These are phyloP conservation scores for Globisporangium alternatum DNA, from an alignment of 352 stramenopile genomes.

Conservation along the genomic window DNA sequence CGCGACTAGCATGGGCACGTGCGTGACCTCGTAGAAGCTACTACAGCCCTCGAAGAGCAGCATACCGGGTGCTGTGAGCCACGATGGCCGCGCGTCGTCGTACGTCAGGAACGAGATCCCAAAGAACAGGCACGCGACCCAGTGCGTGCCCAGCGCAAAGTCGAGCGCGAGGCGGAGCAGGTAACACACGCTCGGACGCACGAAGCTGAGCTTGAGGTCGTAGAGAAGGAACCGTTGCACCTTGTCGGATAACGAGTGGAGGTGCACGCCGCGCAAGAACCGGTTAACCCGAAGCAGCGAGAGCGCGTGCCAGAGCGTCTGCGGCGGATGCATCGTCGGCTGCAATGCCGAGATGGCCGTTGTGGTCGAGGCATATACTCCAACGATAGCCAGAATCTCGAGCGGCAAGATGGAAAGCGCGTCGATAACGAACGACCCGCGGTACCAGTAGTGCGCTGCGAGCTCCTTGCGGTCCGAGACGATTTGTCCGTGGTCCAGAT, in stretches of 20 bases:
- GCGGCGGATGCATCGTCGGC: constrained; percentile 17
- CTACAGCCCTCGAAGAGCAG: constrained; percentile 36
- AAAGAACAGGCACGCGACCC: constrained; percentile 54
- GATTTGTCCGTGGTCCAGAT: constrained; percentile 36
- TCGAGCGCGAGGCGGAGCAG: constrained; percentile 44
- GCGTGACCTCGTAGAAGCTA: constrained; percentile 27
- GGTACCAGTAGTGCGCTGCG: constrained; percentile 39
- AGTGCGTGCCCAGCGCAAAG: constrained; percentile 51
- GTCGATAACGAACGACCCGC: constrained; percentile 49
- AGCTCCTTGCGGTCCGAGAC: constrained; percentile 38
- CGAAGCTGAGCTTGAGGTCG: constrained; percentile 31
- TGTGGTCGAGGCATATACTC: constrained; percentile 24
- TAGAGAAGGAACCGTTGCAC: constrained; percentile 57
- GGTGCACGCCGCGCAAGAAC: constrained; percentile 47
- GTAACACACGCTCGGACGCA: constrained; percentile 27
- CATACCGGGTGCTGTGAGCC: constrained; percentile 61
- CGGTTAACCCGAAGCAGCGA: constrained; percentile 47
- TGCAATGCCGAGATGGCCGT: constrained; percentile 14
- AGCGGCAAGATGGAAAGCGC: constrained; percentile 44
- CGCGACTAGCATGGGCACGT: constrained; percentile 30
- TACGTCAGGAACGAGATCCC: constrained; percentile 51
- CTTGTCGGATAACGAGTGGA: constrained; percentile 41
- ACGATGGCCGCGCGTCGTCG: constrained; percentile 30
- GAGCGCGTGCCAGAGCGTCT: constrained; percentile 45
- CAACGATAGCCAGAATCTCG: constrained; percentile 31